Evolutionary conservation across 352 stramenopile genomes (phyloP).

Genomic region (Pythium volutum): DNA sequence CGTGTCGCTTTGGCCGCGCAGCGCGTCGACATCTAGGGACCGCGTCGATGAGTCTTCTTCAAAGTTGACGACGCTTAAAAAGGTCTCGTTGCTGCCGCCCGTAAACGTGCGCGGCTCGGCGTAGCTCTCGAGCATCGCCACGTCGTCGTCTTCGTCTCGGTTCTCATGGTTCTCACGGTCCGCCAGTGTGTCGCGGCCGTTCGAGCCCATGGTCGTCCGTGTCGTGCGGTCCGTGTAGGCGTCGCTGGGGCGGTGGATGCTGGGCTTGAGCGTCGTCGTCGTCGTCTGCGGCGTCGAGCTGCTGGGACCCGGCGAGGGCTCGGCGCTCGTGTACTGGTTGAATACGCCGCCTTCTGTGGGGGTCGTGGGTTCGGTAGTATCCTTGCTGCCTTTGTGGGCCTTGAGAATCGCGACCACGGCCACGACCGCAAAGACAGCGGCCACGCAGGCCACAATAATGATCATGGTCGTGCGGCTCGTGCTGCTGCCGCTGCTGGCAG

Average conservation of each 20-base stretch:
- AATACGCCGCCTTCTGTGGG: not conserved
- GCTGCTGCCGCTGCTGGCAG: not conserved
- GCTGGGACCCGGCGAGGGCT: conserved; percentile 1
- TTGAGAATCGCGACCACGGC: conserved; percentile 37
- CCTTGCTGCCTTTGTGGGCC: not conserved
- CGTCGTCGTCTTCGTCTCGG: not conserved
- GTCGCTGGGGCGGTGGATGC: not conserved
- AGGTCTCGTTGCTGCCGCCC: not conserved
- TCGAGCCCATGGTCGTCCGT: not conserved
- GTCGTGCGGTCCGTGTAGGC: conserved; percentile 2
- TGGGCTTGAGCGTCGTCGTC: conserved; percentile 28
- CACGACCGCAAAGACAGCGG: conserved; percentile 1
- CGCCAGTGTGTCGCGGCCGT: not conserved
- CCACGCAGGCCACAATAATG: not conserved
- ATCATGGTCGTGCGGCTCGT: conserved; percentile 2
- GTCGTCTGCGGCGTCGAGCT: conserved; percentile 10
- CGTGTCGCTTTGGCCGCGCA: not conserved
- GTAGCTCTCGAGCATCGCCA: conserved; percentile 9
- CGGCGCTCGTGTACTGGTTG: not conserved
- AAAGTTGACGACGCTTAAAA: conserved; percentile 1
- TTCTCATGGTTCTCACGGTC: not conserved
- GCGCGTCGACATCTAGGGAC: not conserved
- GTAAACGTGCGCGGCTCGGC: not conserved
- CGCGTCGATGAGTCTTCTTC: not conserved
- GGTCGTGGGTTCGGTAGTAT: not conserved